Evolutionary conservation across 2,329 filamentous ascomycete genomes (phyloP).

Genomic region (Hypoxylon sp.): DNA sequence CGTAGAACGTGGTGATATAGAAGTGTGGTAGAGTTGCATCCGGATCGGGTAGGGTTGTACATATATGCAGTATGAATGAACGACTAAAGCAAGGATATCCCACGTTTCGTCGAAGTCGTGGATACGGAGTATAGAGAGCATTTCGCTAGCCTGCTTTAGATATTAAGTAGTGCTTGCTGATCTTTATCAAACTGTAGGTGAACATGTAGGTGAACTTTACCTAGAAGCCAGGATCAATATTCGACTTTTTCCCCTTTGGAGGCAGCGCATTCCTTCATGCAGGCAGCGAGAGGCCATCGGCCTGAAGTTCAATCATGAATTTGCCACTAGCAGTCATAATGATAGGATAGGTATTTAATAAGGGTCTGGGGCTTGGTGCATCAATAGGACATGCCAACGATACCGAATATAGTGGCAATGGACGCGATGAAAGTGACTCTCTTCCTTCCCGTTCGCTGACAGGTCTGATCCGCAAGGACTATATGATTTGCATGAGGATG

Average conservation of each 20-base stretch:
- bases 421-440: not conserved
- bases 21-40: not conserved
- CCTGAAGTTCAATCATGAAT: too few species aligned
- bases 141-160: conserved; percentile 17
- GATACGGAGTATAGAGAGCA: conserved; percentile 8
- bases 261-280: too few species aligned
- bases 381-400: not conserved
- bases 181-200: conserved; percentile 9
- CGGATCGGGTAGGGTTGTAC: not conserved
- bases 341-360: too few species aligned
- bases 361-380: too few species aligned
- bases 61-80: conserved; percentile 21
- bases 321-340: too few species aligned
- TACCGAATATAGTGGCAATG: not conserved
- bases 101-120: conserved; percentile 16
- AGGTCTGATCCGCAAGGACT: conserved; percentile 9
- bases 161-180: conserved; percentile 9
- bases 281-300: too few species aligned
- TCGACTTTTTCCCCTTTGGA: conserved; percentile 6
- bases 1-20: too few species aligned
- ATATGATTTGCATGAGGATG: conserved; percentile 11
- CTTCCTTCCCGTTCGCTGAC: conserved; percentile 1
- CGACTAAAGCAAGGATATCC: conserved; percentile 24
- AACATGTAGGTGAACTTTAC: conserved; percentile 12
- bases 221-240: conserved; percentile 9